phyloP scores from a whole-genome alignment of 306 rosid genomes.

The Rosa persica region DNA sequence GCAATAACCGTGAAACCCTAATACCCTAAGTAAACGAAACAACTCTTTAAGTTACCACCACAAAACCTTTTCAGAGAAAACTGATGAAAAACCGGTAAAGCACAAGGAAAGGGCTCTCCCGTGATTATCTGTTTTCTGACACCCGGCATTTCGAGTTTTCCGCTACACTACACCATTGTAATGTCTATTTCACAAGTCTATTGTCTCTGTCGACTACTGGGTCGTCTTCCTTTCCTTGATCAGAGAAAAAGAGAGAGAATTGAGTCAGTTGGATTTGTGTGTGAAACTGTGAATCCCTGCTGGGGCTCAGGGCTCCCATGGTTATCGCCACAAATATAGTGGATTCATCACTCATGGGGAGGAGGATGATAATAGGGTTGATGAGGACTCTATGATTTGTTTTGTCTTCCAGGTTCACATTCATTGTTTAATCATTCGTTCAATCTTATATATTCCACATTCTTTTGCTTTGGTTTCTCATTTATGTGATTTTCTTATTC shows the following conservation, averaged over 20 bases:
- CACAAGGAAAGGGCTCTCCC: background rate
- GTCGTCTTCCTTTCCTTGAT: background rate
- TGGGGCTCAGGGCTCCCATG: background rate
- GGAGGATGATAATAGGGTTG: background rate
- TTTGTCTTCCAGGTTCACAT: background rate
- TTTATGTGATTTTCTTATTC: slow-evolving; percentile 5
- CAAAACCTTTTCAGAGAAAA: background rate
- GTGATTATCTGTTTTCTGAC: background rate
- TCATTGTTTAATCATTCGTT: slow-evolving; percentile 7
- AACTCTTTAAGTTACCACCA: background rate
- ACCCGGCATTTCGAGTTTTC: slow-evolving; percentile 9
- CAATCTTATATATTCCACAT: slow-evolving; percentile 3
- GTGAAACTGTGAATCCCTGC: background rate
- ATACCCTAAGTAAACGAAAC: background rate
- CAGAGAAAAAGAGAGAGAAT: slow-evolving; percentile 3
- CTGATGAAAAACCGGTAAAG: background rate
- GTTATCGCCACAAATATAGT: background rate
- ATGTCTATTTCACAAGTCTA: background rate
- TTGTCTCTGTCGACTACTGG: background rate
- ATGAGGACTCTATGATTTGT: background rate
- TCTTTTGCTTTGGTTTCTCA: slow-evolving; percentile 2
- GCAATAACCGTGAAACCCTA: too few relatives aligned
- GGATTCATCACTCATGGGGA: background rate
- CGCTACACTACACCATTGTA: background rate
- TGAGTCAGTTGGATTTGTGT: background rate